Evolutionary conservation across 805 yeast species (phyloP).

Genomic region (Ogataea corticis): DNA sequence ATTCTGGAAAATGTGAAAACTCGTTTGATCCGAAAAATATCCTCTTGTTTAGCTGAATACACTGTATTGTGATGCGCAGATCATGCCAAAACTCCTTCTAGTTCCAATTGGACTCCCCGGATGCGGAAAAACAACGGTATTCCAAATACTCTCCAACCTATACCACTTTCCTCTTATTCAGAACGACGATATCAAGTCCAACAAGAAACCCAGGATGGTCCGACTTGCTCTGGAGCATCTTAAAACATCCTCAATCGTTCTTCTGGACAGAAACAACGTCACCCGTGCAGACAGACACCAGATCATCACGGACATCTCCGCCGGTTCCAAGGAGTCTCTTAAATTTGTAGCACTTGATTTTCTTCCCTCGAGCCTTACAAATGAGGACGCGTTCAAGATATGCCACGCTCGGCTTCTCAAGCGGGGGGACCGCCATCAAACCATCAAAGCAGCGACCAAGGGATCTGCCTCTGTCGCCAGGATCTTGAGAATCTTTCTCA

Average conservation of each 20-base stretch:
- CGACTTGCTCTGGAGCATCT: conserved; percentile 40
- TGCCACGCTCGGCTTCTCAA: conserved; percentile 55
- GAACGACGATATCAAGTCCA: conserved; percentile 63
- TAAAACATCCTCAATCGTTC: conserved; percentile 43
- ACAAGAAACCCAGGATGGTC: conserved; percentile 45
- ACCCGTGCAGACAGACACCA: conserved; percentile 62
- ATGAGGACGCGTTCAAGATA: conserved; percentile 39
- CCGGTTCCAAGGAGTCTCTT: conserved; percentile 42
- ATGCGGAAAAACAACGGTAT: conserved; percentile 84
- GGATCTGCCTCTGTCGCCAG: conserved; percentile 49
- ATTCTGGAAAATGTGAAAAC: no score
- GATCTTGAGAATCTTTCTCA: conserved; percentile 69
- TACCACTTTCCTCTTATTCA: conserved; percentile 71
- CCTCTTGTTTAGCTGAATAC: no score
- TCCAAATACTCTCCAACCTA: conserved; percentile 53
- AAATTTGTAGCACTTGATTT: conserved; percentile 65
- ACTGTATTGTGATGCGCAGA: no score
- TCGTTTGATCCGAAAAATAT: no score
- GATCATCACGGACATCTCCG: conserved; percentile 49
- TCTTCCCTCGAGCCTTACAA: conserved; percentile 33
- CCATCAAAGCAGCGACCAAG: conserved; percentile 50
- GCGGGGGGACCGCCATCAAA: conserved; percentile 83
- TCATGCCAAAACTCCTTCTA: conserved; percentile 43
- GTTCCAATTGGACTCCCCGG: conserved; percentile 84
- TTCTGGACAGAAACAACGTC: conserved; percentile 79